Evolutionary conservation across 176 grass and related monocot genomes (phyloP), one percentile per base, ranked within the genome.

Genomic region (Eremochloa ophiuroides): DNA sequence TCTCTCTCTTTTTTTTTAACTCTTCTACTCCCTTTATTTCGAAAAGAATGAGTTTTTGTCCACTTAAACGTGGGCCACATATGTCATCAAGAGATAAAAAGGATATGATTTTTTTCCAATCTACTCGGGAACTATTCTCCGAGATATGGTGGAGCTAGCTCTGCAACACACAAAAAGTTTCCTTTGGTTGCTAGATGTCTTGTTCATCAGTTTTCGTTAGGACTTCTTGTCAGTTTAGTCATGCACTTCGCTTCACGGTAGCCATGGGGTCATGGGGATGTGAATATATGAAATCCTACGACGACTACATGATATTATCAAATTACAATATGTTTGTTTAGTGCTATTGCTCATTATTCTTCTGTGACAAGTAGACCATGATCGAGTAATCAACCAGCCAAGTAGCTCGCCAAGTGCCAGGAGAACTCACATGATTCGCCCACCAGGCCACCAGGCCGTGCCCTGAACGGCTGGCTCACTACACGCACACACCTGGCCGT

Each of bases 401-500:
- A 80, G 75, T 74, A 61, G 75, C 47, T 79, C 35, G 59, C 13
- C 74, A 87, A 78, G 80, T 83, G 86, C 43, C 20, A 25, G 44
- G 43, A 64, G 53, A 71, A 77, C 26, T 65, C 74, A 79, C 80
- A 80, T 84, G 81, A 88, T 88, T 69, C 31, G 30, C 64, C 50
- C 39, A 76, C 76, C 85, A 87, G 68, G 48, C 16, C 46, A n/a
- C n/a, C n/a, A 44, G 4, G n/a, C 27, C 14, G 6, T 56, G 26
- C 6, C 55, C 29, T 23, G 4, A 62, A 15, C 59, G 8, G 67
- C 39, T 48, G 62, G 29, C 43, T 61, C 34, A n/a, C n/a, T n/a
- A n/a, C n/a, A n/a, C n/a, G n/a, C n/a, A n/a, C n/a, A n/a, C n/a
- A n/a, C 15, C 9, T 13, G 20, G 18, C 20, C 46, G 31, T 27